Evolutionary conservation across 495 filamentous ascomycete species (phyloP).

Genomic region (Daldinia childiae): DNA sequence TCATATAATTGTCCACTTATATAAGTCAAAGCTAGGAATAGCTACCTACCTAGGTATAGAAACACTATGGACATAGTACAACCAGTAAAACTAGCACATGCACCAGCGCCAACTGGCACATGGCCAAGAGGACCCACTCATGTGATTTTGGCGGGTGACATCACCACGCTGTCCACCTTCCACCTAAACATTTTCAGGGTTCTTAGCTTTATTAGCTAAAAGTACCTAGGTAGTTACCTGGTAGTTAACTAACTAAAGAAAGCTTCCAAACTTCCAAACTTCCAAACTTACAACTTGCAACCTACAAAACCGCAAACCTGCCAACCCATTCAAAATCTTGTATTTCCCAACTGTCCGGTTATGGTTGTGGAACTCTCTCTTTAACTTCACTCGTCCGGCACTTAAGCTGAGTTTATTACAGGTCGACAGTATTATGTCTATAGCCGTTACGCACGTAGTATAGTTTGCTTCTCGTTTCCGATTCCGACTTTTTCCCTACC

Average conservation of each 20-base stretch:
- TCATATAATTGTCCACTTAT: background rate
- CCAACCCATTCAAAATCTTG: background rate
- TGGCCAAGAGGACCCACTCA: slow-evolving; percentile 25
- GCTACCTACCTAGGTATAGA: no score
- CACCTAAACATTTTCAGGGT: slow-evolving; percentile 14
- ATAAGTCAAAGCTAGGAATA: background rate
- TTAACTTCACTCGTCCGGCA: background rate
- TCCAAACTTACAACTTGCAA: background rate
- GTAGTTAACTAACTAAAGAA: background rate
- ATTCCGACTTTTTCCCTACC: background rate
- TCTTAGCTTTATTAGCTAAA: slow-evolving; percentile 2
- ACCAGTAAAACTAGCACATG: slow-evolving; percentile 27
- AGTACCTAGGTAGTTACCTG: no score
- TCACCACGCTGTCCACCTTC: slow-evolving; percentile 24
- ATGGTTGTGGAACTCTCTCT: slow-evolving; percentile 4
- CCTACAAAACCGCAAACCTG: background rate
- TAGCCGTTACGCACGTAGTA: background rate
- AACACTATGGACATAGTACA: no score
- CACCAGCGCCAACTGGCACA: slow-evolving; percentile 36
- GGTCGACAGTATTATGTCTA: background rate
- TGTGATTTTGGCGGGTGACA: slow-evolving; percentile 35
- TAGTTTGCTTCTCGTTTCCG: slow-evolving; percentile 7
- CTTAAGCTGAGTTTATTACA: background rate
- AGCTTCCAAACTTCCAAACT: background rate
- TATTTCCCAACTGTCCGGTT: slow-evolving; percentile 15